Conservation (phyloP, 495 filamentous ascomycete species). For the Aspergillus cristatus region DNA sequence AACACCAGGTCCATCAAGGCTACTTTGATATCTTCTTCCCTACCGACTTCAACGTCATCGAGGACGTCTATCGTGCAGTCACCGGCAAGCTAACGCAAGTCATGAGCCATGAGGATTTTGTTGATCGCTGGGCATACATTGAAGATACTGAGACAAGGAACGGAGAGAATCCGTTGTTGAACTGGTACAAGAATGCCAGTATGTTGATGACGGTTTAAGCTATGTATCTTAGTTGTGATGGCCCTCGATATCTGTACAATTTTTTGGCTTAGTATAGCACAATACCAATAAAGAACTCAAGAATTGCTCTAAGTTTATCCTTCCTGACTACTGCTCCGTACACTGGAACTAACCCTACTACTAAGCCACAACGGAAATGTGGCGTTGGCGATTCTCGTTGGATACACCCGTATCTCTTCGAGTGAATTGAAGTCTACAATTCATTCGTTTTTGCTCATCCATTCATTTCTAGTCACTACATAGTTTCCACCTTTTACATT, state of each 20-base stretch:
- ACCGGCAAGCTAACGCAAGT: constrained; percentile 86
- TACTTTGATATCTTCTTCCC: constrained; percentile 99
- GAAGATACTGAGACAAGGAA: constrained; percentile 80
- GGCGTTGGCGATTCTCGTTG: too few relatives aligned
- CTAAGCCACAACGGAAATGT: too few relatives aligned
- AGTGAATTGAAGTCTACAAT: too few relatives aligned
- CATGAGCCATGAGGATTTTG: constrained; percentile 80
- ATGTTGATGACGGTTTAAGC: constrained; percentile 74
- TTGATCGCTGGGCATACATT: constrained; percentile 77
- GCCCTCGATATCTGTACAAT: background rate
- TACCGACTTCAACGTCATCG: constrained; percentile 80
- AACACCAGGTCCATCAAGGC: constrained; percentile 79
- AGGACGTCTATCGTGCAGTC: constrained; percentile 81
- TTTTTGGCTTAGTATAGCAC: background rate
- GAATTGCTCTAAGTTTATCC: too few relatives aligned
- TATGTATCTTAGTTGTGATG: constrained; percentile 1
- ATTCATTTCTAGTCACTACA: too few relatives aligned
- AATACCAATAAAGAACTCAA: background rate
- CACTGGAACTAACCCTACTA: background rate
- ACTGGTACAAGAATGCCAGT: constrained; percentile 90
- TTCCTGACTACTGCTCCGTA: too few relatives aligned
- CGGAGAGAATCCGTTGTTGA: constrained; percentile 88
- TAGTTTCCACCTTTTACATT: too few relatives aligned
- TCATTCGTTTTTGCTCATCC: too few relatives aligned
- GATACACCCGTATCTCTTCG: too few relatives aligned